Base-by-base conservation (phyloP, 2,329 filamentous ascomycete genomes). In the Xylaria sp. region DNA sequence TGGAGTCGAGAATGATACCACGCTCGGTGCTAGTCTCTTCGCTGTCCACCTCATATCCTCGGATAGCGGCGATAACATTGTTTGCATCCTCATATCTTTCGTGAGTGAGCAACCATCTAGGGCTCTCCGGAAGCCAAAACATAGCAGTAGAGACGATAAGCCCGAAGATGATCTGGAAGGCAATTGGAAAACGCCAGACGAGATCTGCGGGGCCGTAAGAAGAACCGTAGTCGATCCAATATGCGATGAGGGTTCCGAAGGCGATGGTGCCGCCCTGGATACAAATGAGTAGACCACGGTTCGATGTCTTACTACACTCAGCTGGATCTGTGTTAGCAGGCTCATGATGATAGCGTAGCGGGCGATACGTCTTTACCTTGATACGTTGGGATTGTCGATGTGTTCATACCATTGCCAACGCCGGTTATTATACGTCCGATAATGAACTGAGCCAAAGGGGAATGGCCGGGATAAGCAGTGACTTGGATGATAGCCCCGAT, bases 1-100 rank as follows among this genome's bases (percentile, higher is more conserved):
- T 86, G 1, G 84, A 87, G 69, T 89, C 87, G 33, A 87, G 78
- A 60, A 89, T 88, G 61, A 87, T 77, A 58, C 84, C 81, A 56
- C 84, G 82, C 74, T 90, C 85, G 9, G 82, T 70, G 46, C 82
- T 79, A 2, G 87, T 87, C 69, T 88, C 83, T 8, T 80, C 76
- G 64, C 84, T 81, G 47, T 87, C 80, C 4, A 83, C 64, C 47
- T 83, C 77, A 60, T 76, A 78, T 25, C 77, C 77, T 52, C 76
- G 73, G 7, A 75, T 72, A 11, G 71, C 73, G 13, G 73, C 67
- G 44, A 75, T 74, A 51, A 74, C 72, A 21, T 54, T 62, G 54
- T 71, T 72, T 13, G 79, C 79, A 23, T 81, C 79, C 46, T 80
- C 78, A 31, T 79, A 76, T 6, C 78, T 71, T 63, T 80, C 79